Conservation (phyloP, 805 yeast species). For the Sungouiella thailandica region DNA sequence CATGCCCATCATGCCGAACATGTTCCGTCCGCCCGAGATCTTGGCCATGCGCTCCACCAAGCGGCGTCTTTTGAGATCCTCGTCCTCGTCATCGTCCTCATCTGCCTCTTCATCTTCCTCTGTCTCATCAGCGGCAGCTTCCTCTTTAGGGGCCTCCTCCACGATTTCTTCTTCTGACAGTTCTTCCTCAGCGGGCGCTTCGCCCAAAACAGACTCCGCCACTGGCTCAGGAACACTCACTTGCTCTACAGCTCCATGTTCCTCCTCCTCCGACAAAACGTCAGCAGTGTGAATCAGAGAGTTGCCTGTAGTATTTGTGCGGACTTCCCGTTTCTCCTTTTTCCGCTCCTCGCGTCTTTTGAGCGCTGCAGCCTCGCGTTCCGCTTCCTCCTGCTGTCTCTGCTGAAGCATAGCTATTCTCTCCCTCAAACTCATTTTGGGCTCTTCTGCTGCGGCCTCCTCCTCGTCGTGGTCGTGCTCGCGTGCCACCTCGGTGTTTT, state of each 20-base stretch:
- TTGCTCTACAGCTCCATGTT: background rate
- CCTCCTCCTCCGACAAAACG: background rate
- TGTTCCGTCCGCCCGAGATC: constrained; percentile 78
- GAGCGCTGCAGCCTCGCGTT: constrained; percentile 56
- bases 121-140: constrained; percentile 38
- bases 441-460: constrained; percentile 50
- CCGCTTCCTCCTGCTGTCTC: constrained; percentile 76
- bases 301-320: constrained; percentile 1
- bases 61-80: constrained; percentile 68
- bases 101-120: constrained; percentile 62
- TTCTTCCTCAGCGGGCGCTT: constrained; percentile 12
- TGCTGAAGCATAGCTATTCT: constrained; percentile 80
- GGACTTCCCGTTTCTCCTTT: constrained; percentile 15
- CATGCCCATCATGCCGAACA: constrained; percentile 70
- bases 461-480: constrained; percentile 7
- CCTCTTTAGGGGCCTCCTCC: constrained; percentile 17
- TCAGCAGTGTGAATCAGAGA: background rate
- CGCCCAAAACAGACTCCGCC: constrained; percentile 4
- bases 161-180: constrained; percentile 4
- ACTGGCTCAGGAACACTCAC: constrained; percentile 2
- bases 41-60: constrained; percentile 95
- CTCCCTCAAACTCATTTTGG: constrained; percentile 79
- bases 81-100: constrained; percentile 58
- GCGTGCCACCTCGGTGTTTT: constrained; percentile 12
- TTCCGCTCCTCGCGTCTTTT: constrained; percentile 49